These are phyloP conservation scores for Cytauxzoon felis DNA, from an alignment of 169 alveolate genomes.

Conservation along the genomic window DNA sequence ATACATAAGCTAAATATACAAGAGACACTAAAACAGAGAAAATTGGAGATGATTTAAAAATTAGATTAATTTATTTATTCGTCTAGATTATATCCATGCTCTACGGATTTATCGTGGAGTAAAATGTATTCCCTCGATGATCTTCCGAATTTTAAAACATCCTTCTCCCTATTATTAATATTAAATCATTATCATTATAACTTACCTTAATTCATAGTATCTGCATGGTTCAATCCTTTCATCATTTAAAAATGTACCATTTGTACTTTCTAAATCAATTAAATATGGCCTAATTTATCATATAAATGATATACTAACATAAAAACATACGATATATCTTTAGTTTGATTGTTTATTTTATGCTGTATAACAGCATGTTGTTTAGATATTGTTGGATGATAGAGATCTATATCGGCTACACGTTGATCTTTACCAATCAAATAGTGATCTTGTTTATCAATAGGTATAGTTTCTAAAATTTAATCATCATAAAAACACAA, in stretches of 20 bases:
- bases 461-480: conserved; percentile 67
- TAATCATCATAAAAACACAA: neutral
- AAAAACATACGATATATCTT: neutral
- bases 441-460: conserved; percentile 71
- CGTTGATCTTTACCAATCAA: conserved; percentile 90
- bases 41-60: too few species aligned
- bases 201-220: conserved; percentile 84
- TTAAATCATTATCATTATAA: neutral
- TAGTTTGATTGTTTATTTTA: too few species aligned
- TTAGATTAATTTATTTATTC: too few species aligned
- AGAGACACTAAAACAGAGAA: too few species aligned
- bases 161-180: conserved; percentile 18
- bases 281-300: conserved; percentile 80
- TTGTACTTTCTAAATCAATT: conserved; percentile 92
- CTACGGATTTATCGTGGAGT: conserved; percentile 17
- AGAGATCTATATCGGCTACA: conserved; percentile 84
- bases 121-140: conserved; percentile 56
- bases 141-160: conserved; percentile 38
- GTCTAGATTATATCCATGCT: too few species aligned
- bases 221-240: conserved; percentile 85
- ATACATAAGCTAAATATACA: too few species aligned
- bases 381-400: conserved; percentile 83
- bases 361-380: conserved; percentile 97
- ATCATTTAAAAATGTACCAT: conserved; percentile 89
- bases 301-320: neutral